phyloP scores from a whole-genome alignment of 2,329 filamentous ascomycete species.

The Aspergillus sp. region DNA sequence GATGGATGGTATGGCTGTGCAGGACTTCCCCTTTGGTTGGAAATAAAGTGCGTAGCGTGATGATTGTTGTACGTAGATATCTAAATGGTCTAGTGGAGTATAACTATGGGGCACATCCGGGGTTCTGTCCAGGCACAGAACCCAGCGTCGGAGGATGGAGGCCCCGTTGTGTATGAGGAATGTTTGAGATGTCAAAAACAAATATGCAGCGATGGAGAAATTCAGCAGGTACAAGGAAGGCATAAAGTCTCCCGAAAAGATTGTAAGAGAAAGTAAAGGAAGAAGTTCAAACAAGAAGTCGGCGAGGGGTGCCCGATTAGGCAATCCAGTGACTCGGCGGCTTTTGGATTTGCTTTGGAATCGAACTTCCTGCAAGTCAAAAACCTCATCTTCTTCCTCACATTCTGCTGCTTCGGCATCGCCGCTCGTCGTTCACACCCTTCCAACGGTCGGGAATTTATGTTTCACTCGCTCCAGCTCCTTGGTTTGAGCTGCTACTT shows the following conservation, averaged over 20 bases:
- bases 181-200: not conserved
- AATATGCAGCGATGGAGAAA: not conserved
- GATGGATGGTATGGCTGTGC: not conserved
- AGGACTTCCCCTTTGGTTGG: too few relatives aligned
- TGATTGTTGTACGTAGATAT: too few relatives aligned
- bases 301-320: constrained; percentile 3
- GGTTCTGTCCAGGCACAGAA: too few relatives aligned
- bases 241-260: not conserved
- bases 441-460: not conserved
- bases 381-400: too few relatives aligned
- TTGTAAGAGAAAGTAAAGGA: not conserved
- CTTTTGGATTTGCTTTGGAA: not conserved
- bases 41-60: too few relatives aligned
- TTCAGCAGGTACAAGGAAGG: not conserved
- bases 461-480: not conserved
- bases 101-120: too few relatives aligned
- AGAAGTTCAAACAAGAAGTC: not conserved
- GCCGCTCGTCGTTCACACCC: not conserved
- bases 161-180: not conserved
- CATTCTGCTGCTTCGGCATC: not conserved
- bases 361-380: too few relatives aligned
- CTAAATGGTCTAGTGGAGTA: too few relatives aligned
- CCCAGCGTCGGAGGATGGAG: too few relatives aligned
- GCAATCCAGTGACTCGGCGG: constrained; percentile 11
- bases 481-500: not conserved